phyloP scores from a whole-genome alignment of 2,329 filamentous ascomycete species.

The Fusarium musae region DNA sequence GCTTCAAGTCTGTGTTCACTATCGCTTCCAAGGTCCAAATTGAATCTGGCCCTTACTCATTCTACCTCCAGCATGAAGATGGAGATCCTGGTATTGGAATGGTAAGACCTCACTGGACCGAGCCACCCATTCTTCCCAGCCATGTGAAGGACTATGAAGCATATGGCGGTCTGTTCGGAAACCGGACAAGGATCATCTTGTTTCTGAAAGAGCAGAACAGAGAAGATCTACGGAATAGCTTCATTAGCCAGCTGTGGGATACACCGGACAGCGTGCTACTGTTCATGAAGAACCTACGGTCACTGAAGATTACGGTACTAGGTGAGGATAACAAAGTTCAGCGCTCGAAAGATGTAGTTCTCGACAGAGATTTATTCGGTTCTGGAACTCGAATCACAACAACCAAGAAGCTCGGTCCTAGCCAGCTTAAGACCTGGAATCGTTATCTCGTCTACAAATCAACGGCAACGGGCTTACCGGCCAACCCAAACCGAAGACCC shows the following conservation, averaged over 20 bases:
- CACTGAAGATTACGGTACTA: background rate
- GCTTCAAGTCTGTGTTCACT: background rate
- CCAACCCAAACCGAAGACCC: background rate
- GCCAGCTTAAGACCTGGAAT: background rate
- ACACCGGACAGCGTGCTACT: background rate
- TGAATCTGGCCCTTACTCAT: background rate
- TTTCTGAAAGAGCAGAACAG: background rate
- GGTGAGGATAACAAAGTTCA: background rate
- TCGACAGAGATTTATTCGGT: background rate
- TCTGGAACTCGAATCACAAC: background rate
- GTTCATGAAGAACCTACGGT: background rate
- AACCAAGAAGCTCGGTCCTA: background rate
- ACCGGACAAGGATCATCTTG: background rate
- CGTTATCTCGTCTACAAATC: background rate
- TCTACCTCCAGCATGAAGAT: background rate
- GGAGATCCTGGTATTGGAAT: background rate
- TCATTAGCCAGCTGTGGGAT: background rate
- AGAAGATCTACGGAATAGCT: accelerated
- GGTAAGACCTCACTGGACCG: background rate
- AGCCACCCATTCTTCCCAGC: background rate
- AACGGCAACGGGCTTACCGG: background rate
- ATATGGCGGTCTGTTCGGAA: background rate
- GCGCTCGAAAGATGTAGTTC: background rate
- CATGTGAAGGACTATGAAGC: background rate
- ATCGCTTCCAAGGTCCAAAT: background rate